These are phyloP conservation scores for Blastocystis sp. DNA, from an alignment of 352 stramenopile species.

Conservation along the genomic window DNA sequence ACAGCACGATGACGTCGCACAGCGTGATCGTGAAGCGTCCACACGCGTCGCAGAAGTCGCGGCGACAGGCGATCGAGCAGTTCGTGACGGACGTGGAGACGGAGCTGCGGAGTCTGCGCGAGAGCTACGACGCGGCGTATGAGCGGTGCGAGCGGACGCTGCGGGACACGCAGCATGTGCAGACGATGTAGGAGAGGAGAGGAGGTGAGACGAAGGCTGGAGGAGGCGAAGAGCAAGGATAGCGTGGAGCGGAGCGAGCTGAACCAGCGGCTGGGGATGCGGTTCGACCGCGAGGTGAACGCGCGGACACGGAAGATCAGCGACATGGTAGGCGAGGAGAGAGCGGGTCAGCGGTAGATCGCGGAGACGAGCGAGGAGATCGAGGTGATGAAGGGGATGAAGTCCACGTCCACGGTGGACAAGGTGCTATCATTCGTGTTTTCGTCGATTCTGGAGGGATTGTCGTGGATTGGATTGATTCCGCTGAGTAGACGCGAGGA, in stretches of 20 bases:
- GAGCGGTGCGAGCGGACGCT: background rate
- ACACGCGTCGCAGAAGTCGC: background rate
- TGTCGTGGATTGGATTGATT: background rate
- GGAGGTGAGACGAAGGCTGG: background rate
- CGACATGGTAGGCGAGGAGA: background rate
- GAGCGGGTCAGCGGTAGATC: background rate
- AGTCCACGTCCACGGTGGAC: background rate
- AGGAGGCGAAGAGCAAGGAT: background rate
- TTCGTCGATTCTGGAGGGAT: constrained; percentile 10
- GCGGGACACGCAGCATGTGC: background rate
- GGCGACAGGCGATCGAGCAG: background rate
- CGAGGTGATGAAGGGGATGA: constrained; percentile 6
- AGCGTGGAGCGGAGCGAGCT: background rate
- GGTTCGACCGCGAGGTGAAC: constrained; percentile 1
- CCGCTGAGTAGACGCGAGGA: background rate
- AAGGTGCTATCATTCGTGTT: constrained; percentile 9
- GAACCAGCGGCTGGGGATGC: background rate
- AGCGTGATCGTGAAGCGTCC: constrained; percentile 16
- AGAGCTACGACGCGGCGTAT: background rate
- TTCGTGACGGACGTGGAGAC: background rate
- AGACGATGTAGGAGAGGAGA: background rate
- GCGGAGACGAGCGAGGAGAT: background rate
- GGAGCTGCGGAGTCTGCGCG: background rate
- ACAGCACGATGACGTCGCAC: background rate
- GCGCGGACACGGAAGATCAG: background rate